Percentiles rank a stretch among this genome's conserved stretches.
Evolutionary conservation across 2,329 filamentous ascomycete genomes (phyloP).

Genomic region (Diatrype stigma): DNA sequence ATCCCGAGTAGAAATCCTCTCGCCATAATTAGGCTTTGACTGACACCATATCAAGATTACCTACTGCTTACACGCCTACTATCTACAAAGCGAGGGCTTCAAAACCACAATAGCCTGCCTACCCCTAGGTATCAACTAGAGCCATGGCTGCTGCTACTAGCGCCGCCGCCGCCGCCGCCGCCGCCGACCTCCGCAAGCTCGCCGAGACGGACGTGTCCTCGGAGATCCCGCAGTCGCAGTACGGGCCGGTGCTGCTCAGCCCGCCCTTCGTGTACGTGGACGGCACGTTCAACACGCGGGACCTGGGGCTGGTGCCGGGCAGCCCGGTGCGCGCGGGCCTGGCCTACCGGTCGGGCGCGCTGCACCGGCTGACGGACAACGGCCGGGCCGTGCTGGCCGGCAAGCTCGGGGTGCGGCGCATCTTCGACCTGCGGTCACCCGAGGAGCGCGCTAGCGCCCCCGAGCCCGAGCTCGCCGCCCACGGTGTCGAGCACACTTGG

Average conservation of each 20-base stretch:
- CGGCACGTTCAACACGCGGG: conserved; percentile 49
- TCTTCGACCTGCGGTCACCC: conserved; percentile 49
- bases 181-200: conserved; percentile 33
- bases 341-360: conserved; percentile 44
- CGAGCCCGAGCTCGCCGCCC: conserved; percentile 40
- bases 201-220: conserved; percentile 36
- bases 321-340: conserved; percentile 37
- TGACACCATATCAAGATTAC: too few species aligned
- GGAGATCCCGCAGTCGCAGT: conserved; percentile 33
- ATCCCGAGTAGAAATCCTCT: too few species aligned
- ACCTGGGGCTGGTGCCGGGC: conserved; percentile 42
- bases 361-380: conserved; percentile 32
- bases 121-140: too few species aligned
- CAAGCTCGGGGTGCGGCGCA: conserved; percentile 35
- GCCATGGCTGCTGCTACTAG: conserved; percentile 17
- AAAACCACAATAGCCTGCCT: neutral
- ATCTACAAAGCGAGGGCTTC: neutral
- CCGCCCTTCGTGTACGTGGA: conserved; percentile 43
- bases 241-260: conserved; percentile 32
- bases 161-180: conserved; percentile 5
- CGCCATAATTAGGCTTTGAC: neutral
- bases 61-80: too few species aligned
- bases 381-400: conserved; percentile 33
- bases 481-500: conserved; percentile 44
- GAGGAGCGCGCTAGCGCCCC: conserved; percentile 39